Evolutionary conservation across 306 rosid genomes (phyloP).

Genomic region (Cucumis hystrix): DNA sequence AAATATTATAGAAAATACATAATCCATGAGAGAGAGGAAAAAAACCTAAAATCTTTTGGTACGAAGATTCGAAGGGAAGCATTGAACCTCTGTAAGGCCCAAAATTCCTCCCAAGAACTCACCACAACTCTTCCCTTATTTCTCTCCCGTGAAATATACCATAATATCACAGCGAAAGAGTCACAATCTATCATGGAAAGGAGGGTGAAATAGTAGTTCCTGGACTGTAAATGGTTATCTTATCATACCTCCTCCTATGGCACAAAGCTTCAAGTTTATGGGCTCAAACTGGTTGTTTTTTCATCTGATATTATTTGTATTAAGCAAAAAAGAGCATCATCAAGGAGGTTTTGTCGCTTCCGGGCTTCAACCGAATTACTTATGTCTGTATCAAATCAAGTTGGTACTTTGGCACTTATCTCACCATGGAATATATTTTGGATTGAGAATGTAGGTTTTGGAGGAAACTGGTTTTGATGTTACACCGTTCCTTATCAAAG

Average conservation of each 20-base stretch:
- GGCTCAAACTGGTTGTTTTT: neutral
- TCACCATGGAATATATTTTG: neutral
- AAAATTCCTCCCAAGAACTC: neutral
- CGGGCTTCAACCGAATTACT: neutral
- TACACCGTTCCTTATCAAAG: constrained; percentile 48
- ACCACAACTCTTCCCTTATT: neutral
- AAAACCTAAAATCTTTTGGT: neutral
- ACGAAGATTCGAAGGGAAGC: neutral
- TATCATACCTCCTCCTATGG: neutral
- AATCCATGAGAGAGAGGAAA: neutral
- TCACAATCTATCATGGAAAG: neutral
- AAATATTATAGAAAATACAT: neutral
- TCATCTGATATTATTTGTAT: neutral
- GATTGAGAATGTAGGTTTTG: constrained; percentile 50
- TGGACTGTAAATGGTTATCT: neutral
- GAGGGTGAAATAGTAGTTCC: neutral
- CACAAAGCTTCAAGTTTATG: neutral
- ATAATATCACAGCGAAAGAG: neutral
- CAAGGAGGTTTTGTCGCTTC: neutral
- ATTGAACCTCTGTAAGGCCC: neutral
- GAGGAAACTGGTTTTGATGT: constrained; percentile 98
- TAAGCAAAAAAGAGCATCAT: neutral
- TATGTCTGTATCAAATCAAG: neutral
- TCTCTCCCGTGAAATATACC: neutral
- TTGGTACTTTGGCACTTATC: constrained; percentile 6